Base-by-base conservation (phyloP, 768 basidiomycete species). In the Rhizopogon vesiculosus region DNA sequence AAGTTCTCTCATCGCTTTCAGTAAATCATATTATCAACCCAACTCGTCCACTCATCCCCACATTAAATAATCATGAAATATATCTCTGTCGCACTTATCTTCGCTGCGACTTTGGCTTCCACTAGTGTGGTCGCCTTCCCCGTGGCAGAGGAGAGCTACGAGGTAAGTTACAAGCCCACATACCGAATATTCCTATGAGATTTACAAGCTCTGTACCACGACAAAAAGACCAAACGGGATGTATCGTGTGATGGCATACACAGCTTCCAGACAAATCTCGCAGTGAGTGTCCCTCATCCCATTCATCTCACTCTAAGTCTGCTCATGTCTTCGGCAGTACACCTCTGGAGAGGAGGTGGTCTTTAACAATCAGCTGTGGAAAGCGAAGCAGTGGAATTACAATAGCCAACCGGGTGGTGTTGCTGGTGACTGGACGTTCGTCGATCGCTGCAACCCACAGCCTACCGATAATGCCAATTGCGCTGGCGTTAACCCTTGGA, bases 371-470 rank as follows among this genome's bases (percentile, higher is more conserved):
- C 59, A 64, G 1, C 6, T 71, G 35, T 69, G 16, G 35, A 64
- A 60, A 2, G 67, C 67, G 13, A 61, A 3, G 6, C 69, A 69
- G 8, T 69, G 67, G 69, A 62, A 59, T 0, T 69, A 52, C 3
- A 55, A 69, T 45, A 69, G 59, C 1, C 50, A 51, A 0, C 69
- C 67, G 0, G 41, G 52, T 1, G 1, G 45, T 0, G 61, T 60
- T 13, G 6, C 56, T 6, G 69, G 59, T 3, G 60, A 62, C 12
- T 70, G 67, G 69, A 19, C 18, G 0, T 1, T 33, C 1, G 42
- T 3, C 7, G 60, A 60, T 0, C 25, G 4, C 6, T 68, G 67
- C 10, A 3, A 25, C 6, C 66, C 56, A 55, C 66, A 66, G 7
- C 42, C 69, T 3, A 58, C 29, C 25, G 70, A 70, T 28, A 33